These are phyloP conservation scores for Daldinia caldariorum DNA, from an alignment of 495 filamentous ascomycete species.

Conservation along the genomic window DNA sequence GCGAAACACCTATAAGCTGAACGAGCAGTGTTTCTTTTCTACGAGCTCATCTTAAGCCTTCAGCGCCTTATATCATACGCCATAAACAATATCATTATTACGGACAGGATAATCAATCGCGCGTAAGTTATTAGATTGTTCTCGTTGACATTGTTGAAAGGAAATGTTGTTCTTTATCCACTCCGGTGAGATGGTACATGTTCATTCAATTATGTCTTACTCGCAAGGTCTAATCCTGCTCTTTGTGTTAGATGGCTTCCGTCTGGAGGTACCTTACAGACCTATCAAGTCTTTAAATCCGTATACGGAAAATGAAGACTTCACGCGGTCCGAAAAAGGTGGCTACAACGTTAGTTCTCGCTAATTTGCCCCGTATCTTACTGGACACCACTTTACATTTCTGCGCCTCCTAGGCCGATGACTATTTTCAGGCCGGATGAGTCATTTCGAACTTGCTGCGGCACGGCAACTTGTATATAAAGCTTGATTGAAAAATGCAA, in stretches of 20 bases:
- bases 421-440: constrained; percentile 9
- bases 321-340: background rate
- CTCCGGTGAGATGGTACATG: background rate
- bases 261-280: background rate
- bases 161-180: background rate
- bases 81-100: background rate
- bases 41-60: background rate
- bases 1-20: background rate
- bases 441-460: constrained; percentile 1
- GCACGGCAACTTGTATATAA: background rate
- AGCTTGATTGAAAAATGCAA: background rate
- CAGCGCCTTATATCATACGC: background rate
- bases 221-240: background rate
- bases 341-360: background rate
- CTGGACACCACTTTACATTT: background rate
- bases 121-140: background rate
- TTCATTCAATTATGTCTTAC: too few species aligned
- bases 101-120: background rate
- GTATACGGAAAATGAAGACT: background rate
- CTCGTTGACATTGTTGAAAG: background rate
- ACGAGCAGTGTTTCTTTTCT: background rate
- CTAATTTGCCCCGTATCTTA: background rate
- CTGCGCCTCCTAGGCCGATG: background rate
- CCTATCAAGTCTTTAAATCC: background rate
- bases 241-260: background rate